phyloP scores from a whole-genome alignment of 2,329 filamentous ascomycete genomes.

The Apiospora phragmitis region DNA sequence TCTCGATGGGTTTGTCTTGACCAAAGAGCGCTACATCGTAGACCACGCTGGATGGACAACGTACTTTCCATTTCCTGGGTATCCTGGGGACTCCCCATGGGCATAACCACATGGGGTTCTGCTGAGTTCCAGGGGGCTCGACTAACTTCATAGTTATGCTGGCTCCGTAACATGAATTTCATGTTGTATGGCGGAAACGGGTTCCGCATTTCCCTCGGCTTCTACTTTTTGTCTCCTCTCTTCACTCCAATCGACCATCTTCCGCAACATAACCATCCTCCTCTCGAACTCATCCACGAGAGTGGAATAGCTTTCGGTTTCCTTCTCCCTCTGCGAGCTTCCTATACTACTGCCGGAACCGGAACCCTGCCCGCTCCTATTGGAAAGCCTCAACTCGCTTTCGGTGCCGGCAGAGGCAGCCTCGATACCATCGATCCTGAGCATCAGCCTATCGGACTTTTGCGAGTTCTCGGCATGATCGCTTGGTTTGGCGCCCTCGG shows the following conservation, averaged over 20 bases:
- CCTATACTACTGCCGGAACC: constrained; percentile 32
- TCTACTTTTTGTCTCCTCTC: constrained; percentile 38
- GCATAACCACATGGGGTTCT: background rate
- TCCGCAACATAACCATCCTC: constrained; percentile 55
- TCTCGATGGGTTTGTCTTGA: background rate
- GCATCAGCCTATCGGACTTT: constrained; percentile 51
- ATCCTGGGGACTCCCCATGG: background rate
- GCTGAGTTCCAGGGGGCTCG: background rate
- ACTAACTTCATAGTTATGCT: background rate
- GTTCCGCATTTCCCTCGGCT: background rate
- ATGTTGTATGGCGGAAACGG: background rate
- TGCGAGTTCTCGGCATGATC: constrained; percentile 24
- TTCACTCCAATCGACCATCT: constrained; percentile 53
- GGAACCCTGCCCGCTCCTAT: constrained; percentile 26
- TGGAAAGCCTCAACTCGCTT: constrained; percentile 33
- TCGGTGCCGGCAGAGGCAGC: constrained; percentile 35
- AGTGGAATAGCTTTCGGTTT: constrained; percentile 44
- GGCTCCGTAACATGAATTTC: background rate
- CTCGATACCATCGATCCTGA: constrained; percentile 60
- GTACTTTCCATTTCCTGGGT: background rate
- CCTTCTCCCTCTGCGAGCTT: constrained; percentile 27
- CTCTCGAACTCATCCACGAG: constrained; percentile 59
- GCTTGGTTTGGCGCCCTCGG: constrained; percentile 32
- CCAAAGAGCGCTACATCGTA: background rate
- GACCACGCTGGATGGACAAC: background rate